Conservation (phyloP, 257 asterid genomes). For the Solanum neorickii region DNA sequence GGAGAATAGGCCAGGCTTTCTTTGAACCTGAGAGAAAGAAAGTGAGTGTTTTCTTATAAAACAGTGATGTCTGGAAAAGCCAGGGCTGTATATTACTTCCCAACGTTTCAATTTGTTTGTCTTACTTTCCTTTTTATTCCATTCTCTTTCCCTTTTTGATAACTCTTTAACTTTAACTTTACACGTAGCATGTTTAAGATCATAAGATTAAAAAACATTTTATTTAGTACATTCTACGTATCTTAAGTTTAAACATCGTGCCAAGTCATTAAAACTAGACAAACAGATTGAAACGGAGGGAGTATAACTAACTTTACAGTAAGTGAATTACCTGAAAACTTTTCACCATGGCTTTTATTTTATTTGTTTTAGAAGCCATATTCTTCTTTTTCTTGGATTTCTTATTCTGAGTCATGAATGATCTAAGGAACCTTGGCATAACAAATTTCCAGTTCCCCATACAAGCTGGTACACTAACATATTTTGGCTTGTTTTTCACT, state of each 20-base stretch:
- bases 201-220: background rate
- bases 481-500: slow-evolving; percentile 5
- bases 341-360: slow-evolving; percentile 13
- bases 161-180: background rate
- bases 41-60: background rate
- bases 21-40: slow-evolving; percentile 8
- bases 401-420: background rate
- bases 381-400: slow-evolving; percentile 4
- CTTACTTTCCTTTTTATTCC: background rate
- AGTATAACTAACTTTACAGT: background rate
- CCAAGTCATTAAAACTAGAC: background rate
- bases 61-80: background rate
- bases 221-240: background rate
- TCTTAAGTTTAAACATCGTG: background rate
- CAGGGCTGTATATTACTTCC: background rate
- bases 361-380: background rate
- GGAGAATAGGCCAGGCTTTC: slow-evolving; percentile 9
- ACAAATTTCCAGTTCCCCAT: slow-evolving; percentile 28
- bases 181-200: background rate
- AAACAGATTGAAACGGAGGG: background rate
- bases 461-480: slow-evolving; percentile 14
- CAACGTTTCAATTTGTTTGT: background rate
- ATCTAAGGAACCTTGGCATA: slow-evolving; percentile 22
- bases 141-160: background rate
- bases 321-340: slow-evolving; percentile 7